Conservation (phyloP, 495 filamentous ascomycete genomes). For the Talaromyces nanjingensis region DNA sequence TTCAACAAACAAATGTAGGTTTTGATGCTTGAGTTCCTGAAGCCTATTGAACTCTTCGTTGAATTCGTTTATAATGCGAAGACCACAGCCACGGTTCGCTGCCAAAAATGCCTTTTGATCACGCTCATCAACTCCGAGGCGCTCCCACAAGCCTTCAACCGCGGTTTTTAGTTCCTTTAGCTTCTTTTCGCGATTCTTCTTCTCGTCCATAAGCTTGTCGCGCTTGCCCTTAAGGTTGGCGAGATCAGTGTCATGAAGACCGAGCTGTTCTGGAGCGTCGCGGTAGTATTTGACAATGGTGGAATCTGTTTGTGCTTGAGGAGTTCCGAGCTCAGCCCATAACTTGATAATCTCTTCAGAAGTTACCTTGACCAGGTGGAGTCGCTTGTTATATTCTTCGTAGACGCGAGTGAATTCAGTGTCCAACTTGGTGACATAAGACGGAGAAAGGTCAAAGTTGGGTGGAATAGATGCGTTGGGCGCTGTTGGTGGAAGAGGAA, state of each 20-base stretch:
- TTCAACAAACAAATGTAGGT: constrained; percentile 90
- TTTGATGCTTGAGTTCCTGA: constrained; percentile 89
- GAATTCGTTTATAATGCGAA: constrained; percentile 86
- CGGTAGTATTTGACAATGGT: constrained; percentile 82
- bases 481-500: constrained; percentile 73
- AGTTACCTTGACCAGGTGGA: constrained; percentile 64
- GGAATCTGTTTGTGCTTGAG: constrained; percentile 84
- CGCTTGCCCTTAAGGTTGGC: constrained; percentile 60
- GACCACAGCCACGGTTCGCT: constrained; percentile 67
- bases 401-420: constrained; percentile 88
- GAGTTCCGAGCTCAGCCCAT: constrained; percentile 91
- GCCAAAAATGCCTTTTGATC: constrained; percentile 78
- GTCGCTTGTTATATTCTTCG: constrained; percentile 82
- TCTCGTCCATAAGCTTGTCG: constrained; percentile 89
- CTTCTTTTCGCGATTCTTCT: constrained; percentile 74
- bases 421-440: constrained; percentile 83
- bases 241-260: constrained; percentile 81
- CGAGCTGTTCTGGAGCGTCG: constrained; percentile 86
- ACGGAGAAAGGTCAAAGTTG: constrained; percentile 78
- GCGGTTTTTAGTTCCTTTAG: constrained; percentile 66
- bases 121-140: constrained; percentile 70
- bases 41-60: constrained; percentile 81
- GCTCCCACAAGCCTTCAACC: constrained; percentile 83
- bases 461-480: constrained; percentile 68
- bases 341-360: constrained; percentile 84